Evolutionary conservation across 306 rosid genomes (phyloP).

Genomic region (Castanea sativa): DNA sequence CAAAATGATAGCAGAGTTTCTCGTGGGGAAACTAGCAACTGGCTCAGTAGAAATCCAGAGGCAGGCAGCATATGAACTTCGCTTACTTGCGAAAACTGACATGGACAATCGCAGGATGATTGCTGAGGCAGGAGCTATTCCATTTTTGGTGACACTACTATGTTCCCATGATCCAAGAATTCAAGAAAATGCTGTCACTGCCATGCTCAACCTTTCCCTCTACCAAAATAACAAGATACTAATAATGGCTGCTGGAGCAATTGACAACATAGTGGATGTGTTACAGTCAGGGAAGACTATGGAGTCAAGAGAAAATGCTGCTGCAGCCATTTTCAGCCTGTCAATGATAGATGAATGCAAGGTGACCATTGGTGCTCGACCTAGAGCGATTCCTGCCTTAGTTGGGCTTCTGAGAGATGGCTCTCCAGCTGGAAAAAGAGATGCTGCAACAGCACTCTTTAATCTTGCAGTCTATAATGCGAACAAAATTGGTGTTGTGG

Average conservation of each 20-base stretch:
- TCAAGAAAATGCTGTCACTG: slow-evolving; percentile 87
- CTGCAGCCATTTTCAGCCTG: slow-evolving; percentile 76
- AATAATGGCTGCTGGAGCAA: slow-evolving; percentile 84
- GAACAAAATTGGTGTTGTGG: slow-evolving; percentile 58
- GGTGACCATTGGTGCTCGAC: slow-evolving; percentile 55
- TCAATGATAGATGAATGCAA: slow-evolving; percentile 76
- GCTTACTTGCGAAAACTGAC: slow-evolving; percentile 77
- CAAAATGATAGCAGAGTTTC: slow-evolving; percentile 88
- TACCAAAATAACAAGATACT: slow-evolving; percentile 76
- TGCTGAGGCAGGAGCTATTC: slow-evolving; percentile 93
- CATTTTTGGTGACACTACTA: slow-evolving; percentile 67
- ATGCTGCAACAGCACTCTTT: slow-evolving; percentile 75
- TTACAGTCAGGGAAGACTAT: slow-evolving; percentile 72
- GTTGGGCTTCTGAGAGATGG: slow-evolving; percentile 83
- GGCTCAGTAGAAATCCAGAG: slow-evolving; percentile 81
- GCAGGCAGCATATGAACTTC: slow-evolving; percentile 88
- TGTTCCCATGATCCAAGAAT: slow-evolving; percentile 70
- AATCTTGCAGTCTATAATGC: slow-evolving; percentile 73
- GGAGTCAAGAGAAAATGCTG: slow-evolving; percentile 95
- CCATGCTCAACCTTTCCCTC: slow-evolving; percentile 82
- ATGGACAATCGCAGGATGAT: slow-evolving; percentile 73
- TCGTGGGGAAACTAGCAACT: slow-evolving; percentile 92
- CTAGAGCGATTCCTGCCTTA: slow-evolving; percentile 69
- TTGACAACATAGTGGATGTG: slow-evolving; percentile 63
- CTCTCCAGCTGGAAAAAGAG: slow-evolving; percentile 68